These are phyloP conservation scores for Penicillium sp. DNA, from an alignment of 2,329 filamentous ascomycete genomes.

Conservation along the genomic window DNA sequence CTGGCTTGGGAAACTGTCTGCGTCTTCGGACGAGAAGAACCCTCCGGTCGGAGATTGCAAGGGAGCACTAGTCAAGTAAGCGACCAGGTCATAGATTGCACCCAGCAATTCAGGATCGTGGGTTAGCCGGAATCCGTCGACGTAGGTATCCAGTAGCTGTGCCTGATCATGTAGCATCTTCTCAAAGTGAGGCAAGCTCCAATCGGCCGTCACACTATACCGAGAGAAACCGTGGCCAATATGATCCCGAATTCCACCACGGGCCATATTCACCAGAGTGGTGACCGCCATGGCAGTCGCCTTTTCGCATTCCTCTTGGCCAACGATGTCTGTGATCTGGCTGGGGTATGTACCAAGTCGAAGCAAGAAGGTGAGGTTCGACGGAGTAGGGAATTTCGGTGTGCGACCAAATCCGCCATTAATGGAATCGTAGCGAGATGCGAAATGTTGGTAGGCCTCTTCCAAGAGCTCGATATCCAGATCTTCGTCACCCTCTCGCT, in stretches of 20 bases:
- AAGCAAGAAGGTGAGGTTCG: constrained; percentile 81
- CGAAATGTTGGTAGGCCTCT: constrained; percentile 82
- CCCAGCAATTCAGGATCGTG: constrained; percentile 74
- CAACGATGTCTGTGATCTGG: constrained; percentile 84
- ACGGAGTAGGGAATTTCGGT: constrained; percentile 88
- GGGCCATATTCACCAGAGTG: constrained; percentile 78
- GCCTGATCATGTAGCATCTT: constrained; percentile 96
- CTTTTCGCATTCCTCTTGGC: constrained; percentile 72
- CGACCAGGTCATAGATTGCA: constrained; percentile 78
- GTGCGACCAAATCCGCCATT: constrained; percentile 79
- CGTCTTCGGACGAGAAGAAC: constrained; percentile 87
- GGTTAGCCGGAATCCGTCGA: constrained; percentile 79
- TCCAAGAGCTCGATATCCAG: constrained; percentile 90
- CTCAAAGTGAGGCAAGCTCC: constrained; percentile 95
- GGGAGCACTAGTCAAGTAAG: constrained; percentile 78
- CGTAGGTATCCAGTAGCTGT: constrained; percentile 78
- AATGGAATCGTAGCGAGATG: constrained; percentile 74
- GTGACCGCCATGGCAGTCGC: constrained; percentile 79
- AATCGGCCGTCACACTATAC: constrained; percentile 89
- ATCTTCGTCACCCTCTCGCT: constrained; percentile 63
- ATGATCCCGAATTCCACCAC: constrained; percentile 73
- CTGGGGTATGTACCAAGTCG: constrained; percentile 72
- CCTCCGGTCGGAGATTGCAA: constrained; percentile 72
- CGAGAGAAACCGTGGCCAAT: constrained; percentile 79
- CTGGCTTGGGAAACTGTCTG: constrained; percentile 77